Conservation (phyloP, 2,329 filamentous ascomycete species). For the Torrubiellomyces zombiae region DNA sequence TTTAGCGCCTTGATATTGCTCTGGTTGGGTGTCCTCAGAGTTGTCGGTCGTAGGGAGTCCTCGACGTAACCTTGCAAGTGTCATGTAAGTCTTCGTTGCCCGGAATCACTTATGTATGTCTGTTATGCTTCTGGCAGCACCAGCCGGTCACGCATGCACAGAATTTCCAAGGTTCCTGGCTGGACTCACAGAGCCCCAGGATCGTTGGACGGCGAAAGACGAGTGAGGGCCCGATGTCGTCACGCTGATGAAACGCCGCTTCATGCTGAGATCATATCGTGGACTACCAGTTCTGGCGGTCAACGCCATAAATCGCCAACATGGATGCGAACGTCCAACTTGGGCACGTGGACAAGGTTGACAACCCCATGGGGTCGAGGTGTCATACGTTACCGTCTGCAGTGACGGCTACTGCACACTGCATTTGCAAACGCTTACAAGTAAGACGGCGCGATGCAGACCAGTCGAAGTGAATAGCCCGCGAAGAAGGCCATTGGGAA, state of each 20-base stretch:
- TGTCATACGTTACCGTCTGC: constrained; percentile 2
- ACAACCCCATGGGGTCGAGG: constrained; percentile 6
- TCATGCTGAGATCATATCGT: constrained; percentile 1
- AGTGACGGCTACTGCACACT: constrained; percentile 1
- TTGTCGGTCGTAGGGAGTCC: too few relatives aligned
- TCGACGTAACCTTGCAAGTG: too few relatives aligned
- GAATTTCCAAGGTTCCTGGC: too few relatives aligned
- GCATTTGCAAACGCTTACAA: background rate
- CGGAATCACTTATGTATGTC: too few relatives aligned
- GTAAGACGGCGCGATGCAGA: background rate
- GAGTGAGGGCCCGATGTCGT: constrained; percentile 2
- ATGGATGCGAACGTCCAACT: background rate
- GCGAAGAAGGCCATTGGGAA: background rate
- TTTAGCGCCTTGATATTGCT: too few relatives aligned
- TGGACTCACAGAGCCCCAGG: too few relatives aligned
- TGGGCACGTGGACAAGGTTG: constrained; percentile 4
- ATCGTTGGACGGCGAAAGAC: too few relatives aligned
- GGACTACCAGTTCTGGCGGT: too few relatives aligned
- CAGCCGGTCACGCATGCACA: too few relatives aligned
- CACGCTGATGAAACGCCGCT: background rate
- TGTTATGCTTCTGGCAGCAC: too few relatives aligned
- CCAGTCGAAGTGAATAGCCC: background rate
- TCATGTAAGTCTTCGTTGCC: too few relatives aligned
- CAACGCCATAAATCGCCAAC: constrained; percentile 2
- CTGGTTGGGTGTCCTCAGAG: too few relatives aligned